Conservation (phyloP, 345 rosid genomes). For the Pugionium dolabratum region DNA sequence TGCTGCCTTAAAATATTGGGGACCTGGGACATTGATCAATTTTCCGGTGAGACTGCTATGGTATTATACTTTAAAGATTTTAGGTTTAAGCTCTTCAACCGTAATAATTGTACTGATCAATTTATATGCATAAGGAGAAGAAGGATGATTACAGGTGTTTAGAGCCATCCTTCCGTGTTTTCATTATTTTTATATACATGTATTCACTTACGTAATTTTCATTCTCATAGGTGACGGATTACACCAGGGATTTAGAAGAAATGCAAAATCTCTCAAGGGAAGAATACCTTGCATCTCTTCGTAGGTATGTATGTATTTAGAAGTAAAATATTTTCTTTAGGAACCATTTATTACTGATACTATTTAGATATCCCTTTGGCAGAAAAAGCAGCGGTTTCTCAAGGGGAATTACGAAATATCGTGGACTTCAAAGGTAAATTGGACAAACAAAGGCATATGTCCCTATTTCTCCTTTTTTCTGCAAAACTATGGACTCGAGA, state of each 20-base stretch:
- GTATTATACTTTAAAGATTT: constrained; percentile 20
- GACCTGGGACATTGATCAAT: constrained; percentile 96
- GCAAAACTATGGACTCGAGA: constrained; percentile 1
- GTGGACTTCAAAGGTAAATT: constrained; percentile 85
- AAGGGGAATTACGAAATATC: constrained; percentile 90
- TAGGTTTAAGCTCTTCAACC: constrained; percentile 7
- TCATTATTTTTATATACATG: background rate
- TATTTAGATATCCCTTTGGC: constrained; percentile 45
- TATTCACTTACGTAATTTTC: constrained; percentile 39
- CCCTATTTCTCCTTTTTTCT: background rate
- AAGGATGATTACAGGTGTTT: constrained; percentile 12
- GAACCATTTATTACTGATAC: constrained; percentile 41
- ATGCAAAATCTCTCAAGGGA: constrained; percentile 96
- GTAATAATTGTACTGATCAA: background rate
- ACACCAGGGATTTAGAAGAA: constrained; percentile 93
- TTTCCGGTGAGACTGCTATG: constrained; percentile 62
- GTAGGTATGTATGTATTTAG: constrained; percentile 56
- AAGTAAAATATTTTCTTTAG: constrained; percentile 8
- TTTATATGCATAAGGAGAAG: constrained; percentile 6
- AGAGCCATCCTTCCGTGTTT: background rate
- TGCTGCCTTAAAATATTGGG: constrained; percentile 98
- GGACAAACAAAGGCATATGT: constrained; percentile 9
- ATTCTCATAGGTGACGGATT: constrained; percentile 72
- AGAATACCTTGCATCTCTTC: constrained; percentile 92
- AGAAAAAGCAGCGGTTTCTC: constrained; percentile 99